Conservation (phyloP, 345 rosid species). For the Garcia nutans region DNA sequence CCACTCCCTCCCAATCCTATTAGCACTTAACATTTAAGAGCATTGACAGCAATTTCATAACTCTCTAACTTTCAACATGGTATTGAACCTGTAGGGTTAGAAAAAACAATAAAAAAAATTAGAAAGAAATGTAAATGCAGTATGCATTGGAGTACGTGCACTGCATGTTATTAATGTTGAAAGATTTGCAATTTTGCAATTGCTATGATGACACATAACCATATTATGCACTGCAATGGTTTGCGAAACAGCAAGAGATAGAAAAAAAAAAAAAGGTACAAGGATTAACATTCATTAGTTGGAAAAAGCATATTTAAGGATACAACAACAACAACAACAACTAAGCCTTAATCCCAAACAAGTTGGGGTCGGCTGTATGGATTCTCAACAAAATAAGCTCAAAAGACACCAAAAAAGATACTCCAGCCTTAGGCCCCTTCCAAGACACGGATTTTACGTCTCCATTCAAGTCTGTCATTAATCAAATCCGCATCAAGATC, state of each 20-base stretch:
- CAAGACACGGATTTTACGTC: too few relatives aligned
- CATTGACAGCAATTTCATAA: neutral
- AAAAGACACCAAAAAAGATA: too few relatives aligned
- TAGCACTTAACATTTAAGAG: neutral
- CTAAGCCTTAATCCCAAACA: too few relatives aligned
- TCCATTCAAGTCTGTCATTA: too few relatives aligned
- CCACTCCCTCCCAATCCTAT: conserved; percentile 2
- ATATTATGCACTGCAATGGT: neutral
- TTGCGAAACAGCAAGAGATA: neutral
- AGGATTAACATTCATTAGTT: neutral
- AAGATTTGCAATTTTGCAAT: neutral
- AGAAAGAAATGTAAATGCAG: neutral
- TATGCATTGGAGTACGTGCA: neutral
- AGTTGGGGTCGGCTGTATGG: too few relatives aligned
- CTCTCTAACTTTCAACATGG: neutral
- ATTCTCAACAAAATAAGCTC: too few relatives aligned
- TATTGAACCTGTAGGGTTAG: neutral
- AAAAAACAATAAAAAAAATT: neutral
- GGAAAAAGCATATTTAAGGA: neutral
- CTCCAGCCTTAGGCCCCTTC: too few relatives aligned
- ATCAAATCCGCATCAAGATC: too few relatives aligned
- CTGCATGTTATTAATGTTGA: neutral
- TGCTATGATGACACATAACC: neutral
- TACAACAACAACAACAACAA: too few relatives aligned
- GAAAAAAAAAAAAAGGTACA: neutral